A percentile compares a stretch with the other conserved stretches of the same genome.
These are phyloP conservation scores for Boletus tylopilopsis DNA, from an alignment of 768 basidiomycete genomes.

Conservation along the genomic window DNA sequence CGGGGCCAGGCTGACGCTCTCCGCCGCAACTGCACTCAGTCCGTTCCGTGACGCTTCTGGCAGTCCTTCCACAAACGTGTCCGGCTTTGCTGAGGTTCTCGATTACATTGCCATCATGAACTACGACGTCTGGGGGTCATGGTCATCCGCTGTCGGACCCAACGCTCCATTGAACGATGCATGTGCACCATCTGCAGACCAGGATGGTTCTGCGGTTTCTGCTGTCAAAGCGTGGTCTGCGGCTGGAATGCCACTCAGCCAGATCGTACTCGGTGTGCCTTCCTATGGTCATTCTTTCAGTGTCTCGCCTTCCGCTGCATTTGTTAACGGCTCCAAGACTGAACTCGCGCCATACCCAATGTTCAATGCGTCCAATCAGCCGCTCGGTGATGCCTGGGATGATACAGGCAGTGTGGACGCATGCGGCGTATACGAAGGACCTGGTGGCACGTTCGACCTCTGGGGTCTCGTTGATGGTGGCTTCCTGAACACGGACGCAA, in stretches of 20 bases:
- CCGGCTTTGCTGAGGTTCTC: slow-evolving; percentile 65
- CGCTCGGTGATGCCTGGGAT: slow-evolving; percentile 58
- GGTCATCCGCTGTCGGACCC: slow-evolving; percentile 59
- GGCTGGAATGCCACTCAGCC: slow-evolving; percentile 65
- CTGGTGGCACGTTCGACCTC: slow-evolving; percentile 55
- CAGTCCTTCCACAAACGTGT: slow-evolving; percentile 62
- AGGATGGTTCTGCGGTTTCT: slow-evolving; percentile 69
- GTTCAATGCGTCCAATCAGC: slow-evolving; percentile 44
- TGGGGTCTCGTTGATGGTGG: slow-evolving; percentile 57
- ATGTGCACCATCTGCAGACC: slow-evolving; percentile 58
- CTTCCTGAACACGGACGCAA: slow-evolving; percentile 39
- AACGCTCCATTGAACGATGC: slow-evolving; percentile 79
- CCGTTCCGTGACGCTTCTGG: slow-evolving; percentile 65
- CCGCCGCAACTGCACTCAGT: slow-evolving; percentile 61
- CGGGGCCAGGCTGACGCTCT: slow-evolving; percentile 54
- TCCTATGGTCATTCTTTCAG: slow-evolving; percentile 76
- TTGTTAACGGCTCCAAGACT: slow-evolving; percentile 31
- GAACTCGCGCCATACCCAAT: slow-evolving; percentile 44
- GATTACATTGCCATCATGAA: slow-evolving; percentile 65
- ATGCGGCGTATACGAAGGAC: slow-evolving; percentile 47
- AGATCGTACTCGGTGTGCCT: slow-evolving; percentile 80
- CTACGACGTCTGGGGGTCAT: slow-evolving; percentile 59
- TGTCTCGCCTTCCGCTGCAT: slow-evolving; percentile 37
- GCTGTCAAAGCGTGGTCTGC: slow-evolving; percentile 68
- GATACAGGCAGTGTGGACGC: slow-evolving; percentile 42